Percentiles rank a stretch among this genome's conserved stretches.
These are phyloP conservation scores for Amanita molliuscula DNA, from an alignment of 768 basidiomycete species.

Conservation along the genomic window DNA sequence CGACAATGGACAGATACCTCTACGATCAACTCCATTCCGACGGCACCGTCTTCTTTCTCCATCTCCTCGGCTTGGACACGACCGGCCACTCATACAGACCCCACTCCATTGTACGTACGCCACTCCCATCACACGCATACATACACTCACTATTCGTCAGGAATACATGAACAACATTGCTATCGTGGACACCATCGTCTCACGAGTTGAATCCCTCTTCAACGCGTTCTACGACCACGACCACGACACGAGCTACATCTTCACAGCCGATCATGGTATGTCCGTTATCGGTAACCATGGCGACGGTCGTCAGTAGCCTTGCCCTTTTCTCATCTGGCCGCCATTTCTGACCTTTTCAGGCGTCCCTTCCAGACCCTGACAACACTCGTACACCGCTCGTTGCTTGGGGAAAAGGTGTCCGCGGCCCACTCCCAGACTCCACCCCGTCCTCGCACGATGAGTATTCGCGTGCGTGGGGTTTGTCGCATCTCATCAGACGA, in stretches of 20 bases:
- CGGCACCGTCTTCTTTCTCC: conserved; percentile 72
- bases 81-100: conserved; percentile 84
- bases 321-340: background rate
- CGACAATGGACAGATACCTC: conserved; percentile 40
- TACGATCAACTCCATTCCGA: conserved; percentile 40
- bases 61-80: conserved; percentile 77
- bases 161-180: conserved; percentile 84
- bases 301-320: conserved; percentile 53
- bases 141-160: conserved; percentile 19
- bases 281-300: conserved; percentile 83
- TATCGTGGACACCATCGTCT: conserved; percentile 68
- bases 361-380: conserved; percentile 55
- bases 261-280: conserved; percentile 91
- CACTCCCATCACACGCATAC: background rate
- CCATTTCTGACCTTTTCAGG: background rate
- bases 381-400: conserved; percentile 81
- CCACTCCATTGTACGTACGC: conserved; percentile 47
- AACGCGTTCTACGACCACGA: conserved; percentile 54
- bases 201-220: conserved; percentile 51
- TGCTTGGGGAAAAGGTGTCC: conserved; percentile 73
- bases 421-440: conserved; percentile 52
- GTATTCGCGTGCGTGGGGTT: conserved; percentile 56
- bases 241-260: conserved; percentile 58
- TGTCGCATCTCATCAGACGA: conserved; percentile 47
- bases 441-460: conserved; percentile 56